Evolutionary conservation across 257 asterid species (phyloP).

Genomic region (Solanum sitiens): DNA sequence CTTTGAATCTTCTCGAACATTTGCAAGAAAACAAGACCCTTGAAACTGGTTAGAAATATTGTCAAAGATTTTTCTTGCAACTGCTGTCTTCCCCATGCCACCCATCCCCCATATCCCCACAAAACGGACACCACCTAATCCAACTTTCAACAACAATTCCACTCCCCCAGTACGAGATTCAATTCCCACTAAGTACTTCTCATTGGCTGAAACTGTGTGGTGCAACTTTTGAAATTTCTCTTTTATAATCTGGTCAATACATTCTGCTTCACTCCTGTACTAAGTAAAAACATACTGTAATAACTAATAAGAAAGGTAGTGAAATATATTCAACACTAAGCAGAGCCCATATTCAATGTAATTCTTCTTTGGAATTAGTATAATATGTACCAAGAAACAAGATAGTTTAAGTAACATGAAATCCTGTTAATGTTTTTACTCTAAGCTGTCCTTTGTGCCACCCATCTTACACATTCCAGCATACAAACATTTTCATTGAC

Average conservation of each 20-base stretch:
- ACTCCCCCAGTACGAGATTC: background rate
- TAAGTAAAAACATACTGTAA: background rate
- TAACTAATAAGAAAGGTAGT: background rate
- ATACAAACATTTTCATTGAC: background rate
- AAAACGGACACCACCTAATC: background rate
- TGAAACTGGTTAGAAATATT: background rate
- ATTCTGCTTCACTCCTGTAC: background rate
- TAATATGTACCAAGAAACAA: background rate
- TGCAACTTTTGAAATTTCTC: background rate
- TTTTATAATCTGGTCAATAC: background rate
- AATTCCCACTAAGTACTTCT: background rate
- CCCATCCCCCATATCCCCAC: background rate
- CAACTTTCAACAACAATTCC: background rate
- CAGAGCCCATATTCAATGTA: background rate
- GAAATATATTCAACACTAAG: background rate
- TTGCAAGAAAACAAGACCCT: background rate
- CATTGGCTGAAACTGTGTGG: background rate
- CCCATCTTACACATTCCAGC: background rate
- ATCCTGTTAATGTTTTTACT: background rate
- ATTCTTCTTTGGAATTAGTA: background rate
- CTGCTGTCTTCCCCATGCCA: background rate
- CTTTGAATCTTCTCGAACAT: background rate
- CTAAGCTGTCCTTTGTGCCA: background rate
- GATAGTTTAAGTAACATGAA: background rate
- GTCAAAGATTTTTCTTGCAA: background rate